Evolutionary conservation across 305 asterid genomes (phyloP).

Genomic region (Fraxinus xanthoxyloides): DNA sequence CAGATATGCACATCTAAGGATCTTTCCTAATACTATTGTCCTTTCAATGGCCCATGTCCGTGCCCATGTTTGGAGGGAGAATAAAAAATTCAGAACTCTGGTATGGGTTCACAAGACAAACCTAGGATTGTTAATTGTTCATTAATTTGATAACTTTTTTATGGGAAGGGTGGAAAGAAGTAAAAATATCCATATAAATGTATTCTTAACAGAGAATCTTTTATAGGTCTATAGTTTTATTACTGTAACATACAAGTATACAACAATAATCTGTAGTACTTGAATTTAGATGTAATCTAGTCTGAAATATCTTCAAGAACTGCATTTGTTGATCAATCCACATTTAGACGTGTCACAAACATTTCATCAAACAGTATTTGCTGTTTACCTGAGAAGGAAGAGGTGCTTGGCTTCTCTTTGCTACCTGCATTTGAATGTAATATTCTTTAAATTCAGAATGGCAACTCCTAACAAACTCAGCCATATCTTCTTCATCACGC

Average conservation of each 20-base stretch:
- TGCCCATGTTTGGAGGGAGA: background rate
- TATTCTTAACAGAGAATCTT: background rate
- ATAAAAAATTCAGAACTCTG: background rate
- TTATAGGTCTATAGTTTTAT: background rate
- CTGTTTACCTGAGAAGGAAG: slow-evolving; percentile 73
- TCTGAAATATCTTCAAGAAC: background rate
- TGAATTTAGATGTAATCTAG: background rate
- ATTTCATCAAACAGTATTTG: slow-evolving; percentile 6
- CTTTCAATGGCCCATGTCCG: background rate
- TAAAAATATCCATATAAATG: background rate
- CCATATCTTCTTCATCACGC: slow-evolving; percentile 96
- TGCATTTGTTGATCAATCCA: background rate
- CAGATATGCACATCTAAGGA: background rate
- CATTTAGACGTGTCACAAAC: background rate
- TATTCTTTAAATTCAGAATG: slow-evolving; percentile 84
- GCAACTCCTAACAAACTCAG: slow-evolving; percentile 67
- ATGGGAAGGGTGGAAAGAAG: background rate
- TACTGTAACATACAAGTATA: background rate
- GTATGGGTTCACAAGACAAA: background rate
- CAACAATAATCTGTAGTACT: background rate
- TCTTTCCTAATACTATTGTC: background rate
- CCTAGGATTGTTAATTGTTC: background rate
- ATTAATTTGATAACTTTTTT: background rate
- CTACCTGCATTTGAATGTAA: slow-evolving; percentile 96
- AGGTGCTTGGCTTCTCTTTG: slow-evolving; percentile 97